Conservation (phyloP, 2,329 filamentous ascomycete species). For the Decorospora gaudefroyi region DNA sequence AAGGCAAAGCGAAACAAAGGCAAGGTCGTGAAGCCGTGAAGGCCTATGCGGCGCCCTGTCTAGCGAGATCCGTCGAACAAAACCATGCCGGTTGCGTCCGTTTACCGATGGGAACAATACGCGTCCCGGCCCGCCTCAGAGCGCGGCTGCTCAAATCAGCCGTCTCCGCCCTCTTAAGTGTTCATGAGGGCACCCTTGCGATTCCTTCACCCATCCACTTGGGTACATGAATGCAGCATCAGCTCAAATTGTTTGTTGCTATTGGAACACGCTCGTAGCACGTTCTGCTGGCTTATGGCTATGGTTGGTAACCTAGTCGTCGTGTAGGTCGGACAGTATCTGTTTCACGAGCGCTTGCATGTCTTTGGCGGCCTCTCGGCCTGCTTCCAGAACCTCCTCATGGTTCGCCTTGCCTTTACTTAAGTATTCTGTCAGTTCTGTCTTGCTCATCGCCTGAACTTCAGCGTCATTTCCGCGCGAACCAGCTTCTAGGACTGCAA, state of each 20-base stretch:
- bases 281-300: too few species aligned
- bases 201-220: too few species aligned
- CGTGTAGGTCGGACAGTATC: constrained; percentile 50
- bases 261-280: too few species aligned
- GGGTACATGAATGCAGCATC: too few species aligned
- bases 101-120: not conserved
- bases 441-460: constrained; percentile 56
- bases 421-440: constrained; percentile 60
- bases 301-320: too few species aligned
- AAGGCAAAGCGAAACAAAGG: constrained; percentile 60
- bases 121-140: too few species aligned
- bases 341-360: constrained; percentile 61
- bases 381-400: constrained; percentile 67
- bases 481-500: constrained; percentile 62
- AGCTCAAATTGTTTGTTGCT: too few species aligned
- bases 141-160: not conserved
- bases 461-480: constrained; percentile 61
- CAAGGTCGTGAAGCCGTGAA: constrained; percentile 44
- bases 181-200: too few species aligned
- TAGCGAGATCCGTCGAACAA: not conserved
- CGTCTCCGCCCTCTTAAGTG: too few species aligned
- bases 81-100: not conserved
- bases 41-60: not conserved
- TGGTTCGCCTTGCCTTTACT: constrained; percentile 66
- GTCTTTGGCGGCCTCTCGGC: constrained; percentile 62